Conservation (phyloP, 169 alveolate species). For the Plasmodium inui region DNA sequence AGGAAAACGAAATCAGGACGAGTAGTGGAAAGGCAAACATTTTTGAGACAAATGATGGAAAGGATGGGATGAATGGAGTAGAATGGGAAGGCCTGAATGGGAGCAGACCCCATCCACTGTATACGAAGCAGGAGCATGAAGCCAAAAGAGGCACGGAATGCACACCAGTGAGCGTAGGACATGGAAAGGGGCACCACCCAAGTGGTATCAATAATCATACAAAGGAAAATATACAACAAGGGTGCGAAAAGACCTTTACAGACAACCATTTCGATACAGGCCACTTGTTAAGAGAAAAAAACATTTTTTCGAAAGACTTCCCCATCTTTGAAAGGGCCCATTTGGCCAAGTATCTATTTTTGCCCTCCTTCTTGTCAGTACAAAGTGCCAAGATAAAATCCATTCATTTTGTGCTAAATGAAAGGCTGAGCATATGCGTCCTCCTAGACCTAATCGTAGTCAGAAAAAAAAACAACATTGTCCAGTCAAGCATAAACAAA, state of each 20-base stretch:
- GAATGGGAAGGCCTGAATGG: no score
- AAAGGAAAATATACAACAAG: background rate
- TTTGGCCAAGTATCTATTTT: slow-evolving; percentile 20
- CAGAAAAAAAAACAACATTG: slow-evolving; percentile 5
- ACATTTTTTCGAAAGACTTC: slow-evolving; percentile 2
- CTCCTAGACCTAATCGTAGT: slow-evolving; percentile 25
- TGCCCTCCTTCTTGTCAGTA: slow-evolving; percentile 38
- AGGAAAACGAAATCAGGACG: background rate
- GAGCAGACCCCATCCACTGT: background rate
- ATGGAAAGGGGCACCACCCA: background rate
- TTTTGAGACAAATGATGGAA: background rate
- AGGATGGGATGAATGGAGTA: no score
- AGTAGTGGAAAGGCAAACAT: background rate
- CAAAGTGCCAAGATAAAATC: slow-evolving; percentile 45
- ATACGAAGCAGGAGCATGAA: background rate
- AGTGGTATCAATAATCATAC: background rate
- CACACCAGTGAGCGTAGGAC: background rate
- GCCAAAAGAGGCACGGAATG: background rate
- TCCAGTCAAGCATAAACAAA: slow-evolving; percentile 20
- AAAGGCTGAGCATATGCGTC: slow-evolving; percentile 15
- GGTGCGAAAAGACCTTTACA: background rate
- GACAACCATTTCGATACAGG: slow-evolving; percentile 1
- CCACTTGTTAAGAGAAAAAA: background rate
- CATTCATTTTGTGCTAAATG: slow-evolving; percentile 23
- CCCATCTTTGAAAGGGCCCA: background rate